phyloP scores from a whole-genome alignment of 2,329 filamentous ascomycete genomes.

The Claviceps quebecensis region DNA sequence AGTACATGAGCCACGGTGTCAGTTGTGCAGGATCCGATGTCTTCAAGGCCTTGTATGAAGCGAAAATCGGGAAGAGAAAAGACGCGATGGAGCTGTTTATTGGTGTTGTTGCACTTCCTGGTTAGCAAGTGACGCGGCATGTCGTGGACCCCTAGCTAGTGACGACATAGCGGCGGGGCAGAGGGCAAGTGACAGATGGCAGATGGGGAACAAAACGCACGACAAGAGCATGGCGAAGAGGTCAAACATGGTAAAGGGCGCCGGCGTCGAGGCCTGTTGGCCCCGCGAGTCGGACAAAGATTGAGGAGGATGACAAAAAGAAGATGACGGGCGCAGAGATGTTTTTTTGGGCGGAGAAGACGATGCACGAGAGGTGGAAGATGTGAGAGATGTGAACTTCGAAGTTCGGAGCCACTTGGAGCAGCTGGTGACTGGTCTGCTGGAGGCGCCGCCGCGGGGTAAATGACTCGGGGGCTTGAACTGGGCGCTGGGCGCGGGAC shows the following conservation, averaged over 20 bases:
- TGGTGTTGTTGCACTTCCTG: not conserved
- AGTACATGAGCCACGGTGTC: slow-evolving; percentile 98
- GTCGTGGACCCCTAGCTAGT: slow-evolving; percentile 1
- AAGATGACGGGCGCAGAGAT: not conserved
- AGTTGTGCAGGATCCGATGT: slow-evolving; percentile 78
- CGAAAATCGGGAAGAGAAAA: slow-evolving; percentile 89
- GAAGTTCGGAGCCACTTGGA: no score
- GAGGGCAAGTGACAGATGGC: not conserved
- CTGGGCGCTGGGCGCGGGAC: no score
- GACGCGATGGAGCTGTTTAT: slow-evolving; percentile 61
- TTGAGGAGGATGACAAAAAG: not conserved
- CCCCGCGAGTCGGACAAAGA: not conserved
- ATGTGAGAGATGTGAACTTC: no score
- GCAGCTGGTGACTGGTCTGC: no score
- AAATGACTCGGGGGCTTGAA: no score
- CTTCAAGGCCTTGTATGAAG: slow-evolving; percentile 95
- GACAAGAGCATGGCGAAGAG: slow-evolving; percentile 64
- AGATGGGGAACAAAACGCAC: slow-evolving; percentile 34
- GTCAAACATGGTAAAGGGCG: slow-evolving; percentile 50
- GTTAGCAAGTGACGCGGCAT: slow-evolving; percentile 2
- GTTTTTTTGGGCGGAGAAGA: not conserved
- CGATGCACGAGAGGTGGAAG: not conserved
- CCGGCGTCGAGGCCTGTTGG: slow-evolving; percentile 10
- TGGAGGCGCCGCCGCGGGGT: no score
- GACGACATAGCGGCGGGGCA: slow-evolving; percentile 11